Percentiles rank a stretch among this genome's conserved stretches.
Conservation (phyloP, 2,329 filamentous ascomycete species). For the Alternaria sp. region DNA sequence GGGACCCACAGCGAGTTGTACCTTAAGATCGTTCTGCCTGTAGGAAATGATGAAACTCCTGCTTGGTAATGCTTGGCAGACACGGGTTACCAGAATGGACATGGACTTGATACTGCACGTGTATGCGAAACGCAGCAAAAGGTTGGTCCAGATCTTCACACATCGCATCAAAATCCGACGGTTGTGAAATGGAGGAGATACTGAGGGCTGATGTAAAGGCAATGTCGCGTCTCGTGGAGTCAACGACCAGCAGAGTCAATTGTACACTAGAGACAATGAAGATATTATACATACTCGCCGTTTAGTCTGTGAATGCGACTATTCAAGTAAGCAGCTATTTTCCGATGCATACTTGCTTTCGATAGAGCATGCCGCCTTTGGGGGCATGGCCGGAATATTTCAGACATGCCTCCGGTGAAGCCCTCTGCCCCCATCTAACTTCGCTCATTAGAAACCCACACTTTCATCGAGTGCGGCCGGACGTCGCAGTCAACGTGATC, state of each 20-base stretch:
- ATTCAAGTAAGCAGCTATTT: not conserved
- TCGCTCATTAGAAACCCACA: not conserved
- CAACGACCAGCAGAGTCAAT: not conserved
- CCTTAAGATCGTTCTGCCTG: constrained; percentile 46
- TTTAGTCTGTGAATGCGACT: not conserved
- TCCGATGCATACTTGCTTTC: not conserved
- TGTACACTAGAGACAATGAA: not conserved
- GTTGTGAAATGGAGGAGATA: not conserved
- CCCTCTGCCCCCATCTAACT: not conserved
- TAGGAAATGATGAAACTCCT: not conserved
- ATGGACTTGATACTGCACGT: not conserved
- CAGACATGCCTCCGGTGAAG: not conserved
- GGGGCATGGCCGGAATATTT: not conserved
- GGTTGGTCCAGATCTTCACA: not conserved
- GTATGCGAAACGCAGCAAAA: not conserved
- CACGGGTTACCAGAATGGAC: not conserved
- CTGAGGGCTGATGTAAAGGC: not conserved
- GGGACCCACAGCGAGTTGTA: constrained; percentile 66
- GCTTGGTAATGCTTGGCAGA: not conserved
- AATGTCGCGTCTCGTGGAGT: not conserved
- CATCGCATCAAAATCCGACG: not conserved
- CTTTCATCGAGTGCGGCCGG: not conserved
- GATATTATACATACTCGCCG: not conserved
- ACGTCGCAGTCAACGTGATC: not conserved
- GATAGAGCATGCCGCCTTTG: not conserved